Percentiles rank a stretch among this genome's conserved stretches.
Evolutionary conservation across 2,329 filamentous ascomycete genomes (phyloP).

Genomic region (Alternaria arborescens): DNA sequence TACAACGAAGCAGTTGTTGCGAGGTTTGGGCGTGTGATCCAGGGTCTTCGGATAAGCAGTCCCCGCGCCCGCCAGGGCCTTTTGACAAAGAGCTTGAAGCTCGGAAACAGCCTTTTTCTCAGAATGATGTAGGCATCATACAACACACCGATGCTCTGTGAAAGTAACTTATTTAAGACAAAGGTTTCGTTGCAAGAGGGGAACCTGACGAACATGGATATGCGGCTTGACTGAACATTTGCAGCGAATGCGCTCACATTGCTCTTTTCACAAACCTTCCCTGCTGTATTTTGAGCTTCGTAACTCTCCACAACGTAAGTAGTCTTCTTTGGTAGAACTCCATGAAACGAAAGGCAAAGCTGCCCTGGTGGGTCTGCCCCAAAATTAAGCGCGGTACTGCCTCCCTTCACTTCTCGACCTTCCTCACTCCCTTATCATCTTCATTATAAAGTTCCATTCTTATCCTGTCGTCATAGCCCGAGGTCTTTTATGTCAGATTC

Average conservation of each 20-base stretch:
- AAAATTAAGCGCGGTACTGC: neutral
- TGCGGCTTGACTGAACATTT: neutral
- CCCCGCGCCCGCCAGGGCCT: neutral
- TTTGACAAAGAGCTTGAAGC: neutral
- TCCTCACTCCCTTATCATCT: neutral
- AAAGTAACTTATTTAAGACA: neutral
- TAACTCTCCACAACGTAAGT: neutral
- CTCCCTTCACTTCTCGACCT: neutral
- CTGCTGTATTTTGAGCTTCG: neutral
- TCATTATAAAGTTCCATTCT: neutral
- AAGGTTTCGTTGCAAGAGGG: neutral
- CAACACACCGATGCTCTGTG: neutral
- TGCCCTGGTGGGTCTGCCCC: neutral
- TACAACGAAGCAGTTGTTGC: neutral
- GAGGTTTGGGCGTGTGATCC: neutral
- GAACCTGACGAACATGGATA: neutral
- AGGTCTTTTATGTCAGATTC: constrained; percentile 8
- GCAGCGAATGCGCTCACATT: neutral
- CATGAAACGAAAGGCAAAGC: neutral
- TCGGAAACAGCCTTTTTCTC: neutral
- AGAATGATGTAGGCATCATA: neutral
- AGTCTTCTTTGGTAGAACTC: neutral
- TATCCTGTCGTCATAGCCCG: neutral
- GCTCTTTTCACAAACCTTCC: neutral
- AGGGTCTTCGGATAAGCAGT: neutral